Percentiles rank a stretch among this genome's conserved stretches.
These are phyloP conservation scores for Dryas drummondii DNA, from an alignment of 306 rosid species.

Conservation along the genomic window DNA sequence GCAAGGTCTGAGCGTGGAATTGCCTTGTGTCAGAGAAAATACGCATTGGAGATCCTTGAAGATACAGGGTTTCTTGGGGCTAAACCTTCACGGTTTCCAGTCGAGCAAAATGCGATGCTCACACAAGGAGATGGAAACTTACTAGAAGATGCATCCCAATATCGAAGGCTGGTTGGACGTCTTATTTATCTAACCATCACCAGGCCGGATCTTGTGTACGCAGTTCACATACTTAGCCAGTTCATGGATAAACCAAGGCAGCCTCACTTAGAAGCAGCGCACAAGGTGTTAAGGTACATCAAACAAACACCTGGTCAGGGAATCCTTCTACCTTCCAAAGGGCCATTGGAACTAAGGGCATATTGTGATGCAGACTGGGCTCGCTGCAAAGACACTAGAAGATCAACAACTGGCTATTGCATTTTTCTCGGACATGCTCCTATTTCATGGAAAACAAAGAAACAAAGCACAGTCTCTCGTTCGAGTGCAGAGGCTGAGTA, in stretches of 20 bases:
- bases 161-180: neutral
- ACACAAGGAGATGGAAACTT: neutral
- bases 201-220: neutral
- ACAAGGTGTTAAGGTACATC: neutral
- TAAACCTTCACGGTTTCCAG: neutral
- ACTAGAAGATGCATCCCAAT: neutral
- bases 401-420: neutral
- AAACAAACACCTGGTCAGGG: neutral
- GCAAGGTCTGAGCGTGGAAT: neutral
- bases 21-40: neutral
- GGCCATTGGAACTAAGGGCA: neutral
- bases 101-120: neutral
- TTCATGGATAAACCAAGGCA: neutral
- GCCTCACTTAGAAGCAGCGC: neutral
- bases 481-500: conserved; percentile 11
- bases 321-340: neutral
- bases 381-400: conserved; percentile 4
- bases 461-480: neutral
- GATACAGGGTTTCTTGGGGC: neutral
- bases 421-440: neutral
- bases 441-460: conserved; percentile 10
- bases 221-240: neutral
- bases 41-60: neutral
- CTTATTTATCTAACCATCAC: conserved; percentile 1
- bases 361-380: conserved; percentile 20